A percentile compares a stretch with the other conserved stretches of the same genome.
Conservation (phyloP, 169 alveolate genomes). For the Eimeria brunetti region DNA sequence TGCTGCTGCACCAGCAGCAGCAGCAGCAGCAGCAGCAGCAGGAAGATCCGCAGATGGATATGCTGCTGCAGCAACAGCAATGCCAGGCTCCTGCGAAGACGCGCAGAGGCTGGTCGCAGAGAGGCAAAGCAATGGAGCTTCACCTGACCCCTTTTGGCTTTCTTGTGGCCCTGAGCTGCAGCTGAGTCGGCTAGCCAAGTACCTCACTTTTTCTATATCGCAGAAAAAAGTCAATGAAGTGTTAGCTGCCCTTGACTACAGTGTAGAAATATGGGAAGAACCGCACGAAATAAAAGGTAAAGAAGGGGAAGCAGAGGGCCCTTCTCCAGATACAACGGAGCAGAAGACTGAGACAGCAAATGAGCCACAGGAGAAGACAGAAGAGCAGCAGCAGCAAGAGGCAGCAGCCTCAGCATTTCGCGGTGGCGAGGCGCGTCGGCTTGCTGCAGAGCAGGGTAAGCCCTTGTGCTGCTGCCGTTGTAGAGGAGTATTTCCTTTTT, state of each 20-base stretch:
- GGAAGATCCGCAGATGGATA: no score
- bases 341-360: not conserved
- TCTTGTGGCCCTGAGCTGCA: conserved; percentile 36
- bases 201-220: conserved; percentile 17
- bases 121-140: not conserved
- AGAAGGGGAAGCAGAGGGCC: not conserved
- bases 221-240: conserved; percentile 29
- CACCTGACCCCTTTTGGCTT: conserved; percentile 34
- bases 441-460: conserved; percentile 23
- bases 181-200: conserved; percentile 38
- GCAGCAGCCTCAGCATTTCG: not conserved
- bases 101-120: not conserved
- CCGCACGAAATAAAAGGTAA: not conserved
- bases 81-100: conserved; percentile 47
- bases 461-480: not conserved
- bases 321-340: not conserved
- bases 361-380: no score
- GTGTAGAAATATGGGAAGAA: conserved; percentile 50
- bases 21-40: not conserved
- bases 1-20: not conserved
- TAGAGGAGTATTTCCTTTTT: not conserved
- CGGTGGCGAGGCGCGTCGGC: conserved; percentile 61
- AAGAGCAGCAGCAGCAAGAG: not conserved
- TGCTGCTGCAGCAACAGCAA: not conserved
- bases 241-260: conserved; percentile 50